Evolutionary conservation across 768 basidiomycete genomes (phyloP), one percentile per base, ranked within the genome.

Genomic region (Collybia sp.): DNA sequence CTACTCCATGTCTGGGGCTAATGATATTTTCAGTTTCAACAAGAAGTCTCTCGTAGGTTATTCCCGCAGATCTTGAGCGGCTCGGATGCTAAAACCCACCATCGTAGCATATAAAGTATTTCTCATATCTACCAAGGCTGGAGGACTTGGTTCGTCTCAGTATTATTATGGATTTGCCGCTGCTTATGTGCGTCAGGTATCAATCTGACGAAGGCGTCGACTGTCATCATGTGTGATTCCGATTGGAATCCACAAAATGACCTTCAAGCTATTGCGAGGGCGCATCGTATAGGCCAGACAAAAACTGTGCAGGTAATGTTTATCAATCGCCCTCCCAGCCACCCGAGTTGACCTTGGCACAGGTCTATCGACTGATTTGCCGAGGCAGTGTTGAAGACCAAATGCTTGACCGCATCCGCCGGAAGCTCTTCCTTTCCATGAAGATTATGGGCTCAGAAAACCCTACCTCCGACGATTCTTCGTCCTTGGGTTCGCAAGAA

Each of bases 221-320:
- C 80, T 2, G 86, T 88, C 51, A 82, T 90, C 58, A 85, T 91
- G 73, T 85, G 83, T 52, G 88, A 91, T 59, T 76, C 72, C 0
- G 79, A 80, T 39, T 81, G 80, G 79, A 81, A 81, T 58, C 80
- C 80, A 12, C 77, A 89, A 61, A 90, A 88, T 58, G 89, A 92
- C 59, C 65, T 91, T 5, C 88, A 91, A 63, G 89, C 89, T 0
- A 88, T 91, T 61, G 89, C 89, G 17, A 75, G 89, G 35, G 89
- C 89, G 0, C 89, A 91, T 60, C 78, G 89, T 9, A 85, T 88
- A 44, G 86, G 86, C 5, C 86, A 88, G 59, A 85, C 76, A 43
- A 85, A 85, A 55, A 67, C 67, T 18, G 86, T 88, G 49, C 78
- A 84, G 60, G 79, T 80, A 54, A 19, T 16, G 30, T 16, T 12